These are phyloP conservation scores for Aureobasidium zeae DNA, from an alignment of 2,329 filamentous ascomycete genomes.

Conservation along the genomic window DNA sequence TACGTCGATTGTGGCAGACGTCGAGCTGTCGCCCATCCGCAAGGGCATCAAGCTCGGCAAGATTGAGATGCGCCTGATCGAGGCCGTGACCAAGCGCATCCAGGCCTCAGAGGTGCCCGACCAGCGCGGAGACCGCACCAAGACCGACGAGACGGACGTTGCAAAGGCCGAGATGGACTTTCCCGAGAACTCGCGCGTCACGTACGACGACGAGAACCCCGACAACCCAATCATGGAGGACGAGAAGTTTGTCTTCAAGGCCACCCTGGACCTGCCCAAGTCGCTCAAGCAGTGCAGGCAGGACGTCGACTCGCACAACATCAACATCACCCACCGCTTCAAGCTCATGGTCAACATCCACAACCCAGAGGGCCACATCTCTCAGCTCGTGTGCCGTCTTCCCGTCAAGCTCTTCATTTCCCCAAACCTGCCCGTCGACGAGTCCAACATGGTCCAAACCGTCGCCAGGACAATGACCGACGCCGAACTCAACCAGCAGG, in stretches of 20 bases:
- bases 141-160: slow-evolving; percentile 30
- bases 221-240: slow-evolving; percentile 34
- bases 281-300: slow-evolving; percentile 76
- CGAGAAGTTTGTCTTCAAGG: slow-evolving; percentile 53
- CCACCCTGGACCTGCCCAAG: slow-evolving; percentile 62
- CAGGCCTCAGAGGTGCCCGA: slow-evolving; percentile 27
- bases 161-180: slow-evolving; percentile 32
- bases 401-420: slow-evolving; percentile 93
- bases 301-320: slow-evolving; percentile 77
- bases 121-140: slow-evolving; percentile 25
- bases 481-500: slow-evolving; percentile 40
- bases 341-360: slow-evolving; percentile 84
- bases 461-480: slow-evolving; percentile 33
- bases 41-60: slow-evolving; percentile 83
- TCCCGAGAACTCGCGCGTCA: slow-evolving; percentile 28
- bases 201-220: slow-evolving; percentile 31
- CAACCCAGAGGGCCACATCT: slow-evolving; percentile 90
- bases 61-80: slow-evolving; percentile 70
- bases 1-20: slow-evolving; percentile 72
- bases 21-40: slow-evolving; percentile 76
- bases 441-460: slow-evolving; percentile 68
- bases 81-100: slow-evolving; percentile 52
- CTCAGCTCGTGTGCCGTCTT: slow-evolving; percentile 83
- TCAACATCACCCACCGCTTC: slow-evolving; percentile 88
- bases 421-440: slow-evolving; percentile 79